A percentile compares a stretch with the other conserved stretches of the same genome.
phyloP scores from a whole-genome alignment of 352 stramenopile genomes.

The Globisporangium camurandrum region DNA sequence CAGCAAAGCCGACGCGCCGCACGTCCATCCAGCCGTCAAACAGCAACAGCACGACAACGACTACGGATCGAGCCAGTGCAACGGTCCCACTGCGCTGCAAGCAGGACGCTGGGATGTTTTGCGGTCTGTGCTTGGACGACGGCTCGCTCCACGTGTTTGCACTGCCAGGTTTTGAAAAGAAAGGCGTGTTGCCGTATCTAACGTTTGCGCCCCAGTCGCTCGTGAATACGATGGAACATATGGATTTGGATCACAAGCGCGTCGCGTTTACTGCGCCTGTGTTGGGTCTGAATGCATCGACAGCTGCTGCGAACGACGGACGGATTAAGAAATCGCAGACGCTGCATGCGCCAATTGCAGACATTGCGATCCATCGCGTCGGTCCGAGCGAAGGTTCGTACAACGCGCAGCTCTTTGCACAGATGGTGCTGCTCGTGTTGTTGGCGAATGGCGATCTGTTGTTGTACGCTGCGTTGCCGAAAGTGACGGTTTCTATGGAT shows the following conservation, averaged over 20 bases:
- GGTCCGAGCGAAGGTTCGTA: constrained; percentile 63
- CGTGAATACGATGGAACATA: constrained; percentile 69
- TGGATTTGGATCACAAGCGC: constrained; percentile 43
- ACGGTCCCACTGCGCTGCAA: constrained; percentile 45
- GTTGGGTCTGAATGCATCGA: constrained; percentile 64
- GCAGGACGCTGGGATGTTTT: constrained; percentile 70
- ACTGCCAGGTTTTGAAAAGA: constrained; percentile 75
- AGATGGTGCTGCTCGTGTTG: constrained; percentile 82
- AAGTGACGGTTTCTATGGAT: constrained; percentile 20
- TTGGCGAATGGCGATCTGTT: constrained; percentile 80
- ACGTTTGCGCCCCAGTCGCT: constrained; percentile 74
- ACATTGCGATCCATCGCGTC: constrained; percentile 76
- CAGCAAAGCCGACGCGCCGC: no score
- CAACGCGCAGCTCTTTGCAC: constrained; percentile 65
- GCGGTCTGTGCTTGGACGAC: constrained; percentile 73
- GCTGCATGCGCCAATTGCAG: constrained; percentile 74
- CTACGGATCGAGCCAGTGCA: constrained; percentile 2
- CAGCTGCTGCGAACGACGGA: constrained; percentile 61
- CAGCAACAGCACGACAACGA: no score
- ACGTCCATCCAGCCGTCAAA: no score
- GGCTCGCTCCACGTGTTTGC: constrained; percentile 79
- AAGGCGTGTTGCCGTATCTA: constrained; percentile 73
- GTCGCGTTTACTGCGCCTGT: constrained; percentile 46
- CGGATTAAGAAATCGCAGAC: constrained; percentile 77
- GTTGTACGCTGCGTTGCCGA: constrained; percentile 62